Evolutionary conservation across 306 rosid species (phyloP).

Genomic region (Quillaja saponaria): DNA sequence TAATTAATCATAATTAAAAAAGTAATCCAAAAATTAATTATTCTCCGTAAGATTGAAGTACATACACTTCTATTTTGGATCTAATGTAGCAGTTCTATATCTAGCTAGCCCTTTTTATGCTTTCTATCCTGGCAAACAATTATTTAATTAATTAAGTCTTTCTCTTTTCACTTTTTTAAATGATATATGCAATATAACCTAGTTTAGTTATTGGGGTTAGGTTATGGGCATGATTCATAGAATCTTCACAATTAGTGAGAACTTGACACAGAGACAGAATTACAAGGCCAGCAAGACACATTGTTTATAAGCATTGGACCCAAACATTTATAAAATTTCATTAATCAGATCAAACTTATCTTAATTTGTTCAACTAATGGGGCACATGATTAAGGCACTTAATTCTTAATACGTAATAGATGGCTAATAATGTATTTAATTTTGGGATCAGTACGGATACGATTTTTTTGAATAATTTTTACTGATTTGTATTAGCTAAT

Average conservation of each 20-base stretch:
- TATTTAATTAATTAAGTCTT: conserved; percentile 6
- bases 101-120: conserved; percentile 14
- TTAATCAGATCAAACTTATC: conserved; percentile 28
- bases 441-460: conserved; percentile 5
- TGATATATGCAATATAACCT: conserved; percentile 17
- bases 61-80: too few species aligned
- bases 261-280: conserved; percentile 37
- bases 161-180: conserved; percentile 28
- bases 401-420: background rate
- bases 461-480: conserved; percentile 5
- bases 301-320: conserved; percentile 36
- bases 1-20: too few species aligned
- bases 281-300: conserved; percentile 37
- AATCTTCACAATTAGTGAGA: conserved; percentile 35
- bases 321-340: conserved; percentile 3
- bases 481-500: conserved; percentile 21
- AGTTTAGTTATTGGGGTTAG: conserved; percentile 46
- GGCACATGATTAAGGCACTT: conserved; percentile 10
- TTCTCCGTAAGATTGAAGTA: too few species aligned
- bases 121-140: conserved; percentile 15
- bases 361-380: conserved; percentile 41
- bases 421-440: background rate
- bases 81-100: too few species aligned
- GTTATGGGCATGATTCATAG: conserved; percentile 50
- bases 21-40: too few species aligned